Base-by-base conservation (phyloP, 1,284 basidiomycete genomes). In the Marasmius sp. region DNA sequence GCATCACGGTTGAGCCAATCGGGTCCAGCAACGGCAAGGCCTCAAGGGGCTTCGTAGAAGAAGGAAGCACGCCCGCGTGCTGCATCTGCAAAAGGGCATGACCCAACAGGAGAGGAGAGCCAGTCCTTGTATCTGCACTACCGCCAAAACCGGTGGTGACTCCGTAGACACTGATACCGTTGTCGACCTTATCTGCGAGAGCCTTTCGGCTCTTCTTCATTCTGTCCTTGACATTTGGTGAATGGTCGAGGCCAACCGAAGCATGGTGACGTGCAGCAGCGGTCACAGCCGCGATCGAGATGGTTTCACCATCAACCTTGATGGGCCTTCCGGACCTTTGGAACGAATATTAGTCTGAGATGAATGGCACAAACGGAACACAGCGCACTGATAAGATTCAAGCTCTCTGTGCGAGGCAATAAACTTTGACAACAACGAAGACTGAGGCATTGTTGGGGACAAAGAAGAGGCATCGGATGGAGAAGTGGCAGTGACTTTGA, bases 121-220 rank as follows among this genome's bases (percentile, higher is more conserved):
- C 81, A 0, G 78, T 81, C 20, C 70, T 71, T 49, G 77, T 76
- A 61, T 75, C 74, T 47, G 80, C 89, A 66, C 86, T 89, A 20
- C 90, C 91, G 57, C 92, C 92, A 68, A 91, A 94, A 53, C 92
- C 92, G 16, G 92, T 93, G 48, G 88, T 88, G 38, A 93, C 89
- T 41, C 92, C 92, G 67, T 93, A 94, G 48, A 94, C 82, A 67
- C 88, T 91, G 61, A 85, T 82, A 20, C 87, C 85, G 8, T 83
- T 79, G 34, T 84, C 81, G 51, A 95, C 83, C 72, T 92, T 91
- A 68, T 81, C 78, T 36, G 82, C 77, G 56, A 94, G 85, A 59
- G 86, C 83, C 57, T 79, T 74, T 50, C 88, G 84, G 68, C 87
- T 85, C 66, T 82, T 82, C 18, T 79, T 73, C 54, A 93, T 79